Evolutionary conservation across 1,284 basidiomycete species (phyloP).

Genomic region (Boletus chippewaensis): DNA sequence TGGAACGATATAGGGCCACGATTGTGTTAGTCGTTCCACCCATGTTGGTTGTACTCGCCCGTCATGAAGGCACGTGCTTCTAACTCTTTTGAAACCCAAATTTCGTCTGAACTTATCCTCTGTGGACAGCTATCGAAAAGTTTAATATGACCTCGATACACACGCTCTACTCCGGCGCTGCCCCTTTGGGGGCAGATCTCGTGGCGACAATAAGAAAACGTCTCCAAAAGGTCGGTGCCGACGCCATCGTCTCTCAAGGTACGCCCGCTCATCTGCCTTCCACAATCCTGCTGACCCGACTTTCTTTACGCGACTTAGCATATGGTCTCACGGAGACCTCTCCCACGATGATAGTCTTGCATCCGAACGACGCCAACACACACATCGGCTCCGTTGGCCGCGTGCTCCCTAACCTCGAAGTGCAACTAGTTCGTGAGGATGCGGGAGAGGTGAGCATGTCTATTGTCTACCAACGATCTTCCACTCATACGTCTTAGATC

Average conservation of each 20-base stretch:
- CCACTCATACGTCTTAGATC: slow-evolving; percentile 14
- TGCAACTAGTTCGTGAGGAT: slow-evolving; percentile 61
- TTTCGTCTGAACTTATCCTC: background rate
- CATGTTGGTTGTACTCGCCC: slow-evolving; percentile 67
- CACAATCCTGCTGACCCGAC: background rate
- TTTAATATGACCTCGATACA: slow-evolving; percentile 62
- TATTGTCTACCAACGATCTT: background rate
- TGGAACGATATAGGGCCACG: slow-evolving; percentile 63
- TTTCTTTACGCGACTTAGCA: slow-evolving; percentile 34
- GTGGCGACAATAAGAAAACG: slow-evolving; percentile 41
- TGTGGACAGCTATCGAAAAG: slow-evolving; percentile 49
- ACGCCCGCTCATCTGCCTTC: slow-evolving; percentile 6
- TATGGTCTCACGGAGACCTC: slow-evolving; percentile 80
- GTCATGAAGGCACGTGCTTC: slow-evolving; percentile 47
- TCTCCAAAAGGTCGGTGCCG: slow-evolving; percentile 36
- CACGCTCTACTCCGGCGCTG: slow-evolving; percentile 71
- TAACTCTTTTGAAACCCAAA: background rate
- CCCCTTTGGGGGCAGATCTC: slow-evolving; percentile 67
- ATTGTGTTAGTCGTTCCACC: slow-evolving; percentile 74
- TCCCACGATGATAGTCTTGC: slow-evolving; percentile 50
- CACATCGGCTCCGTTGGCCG: slow-evolving; percentile 65
- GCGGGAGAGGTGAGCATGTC: slow-evolving; percentile 39
- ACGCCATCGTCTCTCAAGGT: slow-evolving; percentile 43
- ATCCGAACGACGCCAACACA: slow-evolving; percentile 32
- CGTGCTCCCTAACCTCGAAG: slow-evolving; percentile 74